phyloP scores from a whole-genome alignment of 1,284 basidiomycete genomes.

The Schizopora paradoxa region DNA sequence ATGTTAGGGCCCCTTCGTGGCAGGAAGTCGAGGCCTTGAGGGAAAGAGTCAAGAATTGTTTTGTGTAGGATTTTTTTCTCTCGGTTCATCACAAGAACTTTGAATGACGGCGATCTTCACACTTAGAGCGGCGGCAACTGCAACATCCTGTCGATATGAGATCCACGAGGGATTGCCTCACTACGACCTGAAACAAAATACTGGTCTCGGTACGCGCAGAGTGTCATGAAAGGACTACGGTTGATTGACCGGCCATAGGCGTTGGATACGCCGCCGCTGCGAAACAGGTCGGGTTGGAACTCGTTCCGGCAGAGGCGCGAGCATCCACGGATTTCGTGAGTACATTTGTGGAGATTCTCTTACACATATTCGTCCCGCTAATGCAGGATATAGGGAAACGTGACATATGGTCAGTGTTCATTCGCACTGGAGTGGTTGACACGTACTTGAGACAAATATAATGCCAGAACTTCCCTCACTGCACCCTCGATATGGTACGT shows the following conservation, averaged over 20 bases:
- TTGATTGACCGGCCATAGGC: slow-evolving; percentile 31
- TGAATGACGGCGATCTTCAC: neutral
- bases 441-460: neutral
- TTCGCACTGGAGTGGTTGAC: neutral
- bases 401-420: slow-evolving; percentile 44
- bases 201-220: slow-evolving; percentile 40
- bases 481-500: slow-evolving; percentile 44
- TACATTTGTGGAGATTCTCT: slow-evolving; percentile 4
- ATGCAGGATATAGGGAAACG: slow-evolving; percentile 45
- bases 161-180: slow-evolving; percentile 35
- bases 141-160: slow-evolving; percentile 63
- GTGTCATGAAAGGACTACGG: neutral
- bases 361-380: neutral
- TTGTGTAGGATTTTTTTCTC: slow-evolving; percentile 45
- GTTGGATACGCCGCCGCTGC: slow-evolving; percentile 51
- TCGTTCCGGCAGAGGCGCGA: slow-evolving; percentile 48
- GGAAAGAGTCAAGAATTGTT: slow-evolving; percentile 59
- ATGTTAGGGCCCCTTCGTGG: slow-evolving; percentile 63
- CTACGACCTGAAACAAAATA: slow-evolving; percentile 63
- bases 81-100: neutral
- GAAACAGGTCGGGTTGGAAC: slow-evolving; percentile 39
- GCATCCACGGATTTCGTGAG: slow-evolving; percentile 72
- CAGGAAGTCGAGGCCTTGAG: slow-evolving; percentile 49
- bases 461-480: slow-evolving; percentile 21
- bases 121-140: slow-evolving; percentile 66